A percentile compares a stretch with the other conserved stretches of the same genome.
Conservation (phyloP, 495 filamentous ascomycete genomes). For the Aspergillus saccharolyticus region DNA sequence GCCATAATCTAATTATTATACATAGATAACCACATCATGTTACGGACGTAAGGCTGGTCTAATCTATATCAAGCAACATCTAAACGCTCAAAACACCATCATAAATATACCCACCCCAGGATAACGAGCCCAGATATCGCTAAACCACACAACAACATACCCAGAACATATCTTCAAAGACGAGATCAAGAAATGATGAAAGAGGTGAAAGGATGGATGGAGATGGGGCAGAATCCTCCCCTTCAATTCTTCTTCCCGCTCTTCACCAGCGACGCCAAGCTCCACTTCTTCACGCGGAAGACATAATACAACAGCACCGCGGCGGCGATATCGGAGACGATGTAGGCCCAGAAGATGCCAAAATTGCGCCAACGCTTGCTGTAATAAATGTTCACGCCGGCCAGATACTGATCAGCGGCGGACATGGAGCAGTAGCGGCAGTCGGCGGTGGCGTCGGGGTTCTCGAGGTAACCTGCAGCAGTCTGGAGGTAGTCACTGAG, state of each 20-base stretch:
- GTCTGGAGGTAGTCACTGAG: slow-evolving; percentile 21
- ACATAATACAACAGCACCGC: slow-evolving; percentile 45
- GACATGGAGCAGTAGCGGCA: slow-evolving; percentile 40
- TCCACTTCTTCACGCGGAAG: slow-evolving; percentile 39
- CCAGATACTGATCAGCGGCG: slow-evolving; percentile 39
- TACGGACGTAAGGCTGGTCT: neutral
- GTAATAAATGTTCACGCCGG: slow-evolving; percentile 33
- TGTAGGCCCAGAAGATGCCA: slow-evolving; percentile 49
- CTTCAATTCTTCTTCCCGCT: slow-evolving; percentile 14
- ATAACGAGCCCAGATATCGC: too few relatives aligned
- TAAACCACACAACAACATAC: too few relatives aligned
- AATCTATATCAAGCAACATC: neutral
- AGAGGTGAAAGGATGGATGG: neutral
- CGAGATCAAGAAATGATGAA: neutral
- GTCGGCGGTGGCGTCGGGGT: slow-evolving; percentile 29
- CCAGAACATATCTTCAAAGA: too few relatives aligned
- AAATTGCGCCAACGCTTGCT: slow-evolving; percentile 21
- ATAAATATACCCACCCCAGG: too few relatives aligned
- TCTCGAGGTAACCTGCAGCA: slow-evolving; percentile 33
- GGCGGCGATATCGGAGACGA: slow-evolving; percentile 42
- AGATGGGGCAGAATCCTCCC: neutral
- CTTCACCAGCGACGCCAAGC: slow-evolving; percentile 21
- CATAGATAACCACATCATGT: neutral
- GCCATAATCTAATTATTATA: too few relatives aligned
- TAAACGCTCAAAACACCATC: neutral